Evolutionary conservation across 2,329 filamentous ascomycete genomes (phyloP), one percentile per base, ranked within the genome.

Genomic region (Colletotrichum sojae): DNA sequence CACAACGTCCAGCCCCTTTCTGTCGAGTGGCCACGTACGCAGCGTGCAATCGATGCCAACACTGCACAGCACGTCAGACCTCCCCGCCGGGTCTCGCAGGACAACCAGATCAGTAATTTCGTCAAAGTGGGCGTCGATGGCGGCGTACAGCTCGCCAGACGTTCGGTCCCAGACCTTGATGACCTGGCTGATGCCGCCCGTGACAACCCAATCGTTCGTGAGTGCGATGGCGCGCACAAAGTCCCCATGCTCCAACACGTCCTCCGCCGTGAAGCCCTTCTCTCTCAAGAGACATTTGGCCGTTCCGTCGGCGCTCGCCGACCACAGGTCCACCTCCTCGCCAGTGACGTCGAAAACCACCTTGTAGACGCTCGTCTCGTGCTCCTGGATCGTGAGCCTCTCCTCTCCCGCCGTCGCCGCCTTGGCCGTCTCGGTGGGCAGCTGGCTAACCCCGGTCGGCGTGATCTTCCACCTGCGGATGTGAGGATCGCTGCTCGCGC

Each of bases 21-120:
- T 89, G 57, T 85, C 86, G 60, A 98, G 81, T 13, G 91, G 90
- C 96, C 96, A 99, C 63, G 87, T 89, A 74, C 96, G 89, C 46
- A 98, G 86, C 0, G 96, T 98, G 2, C 91, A 92, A 81, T 99
- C 96, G 73, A 98, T 97, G 72, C 93, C 90, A 63, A 96, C 92
- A 78, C 94, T 98, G 71, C 93, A 89, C 12, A 97, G 83, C 70
- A 84, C 83, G 20, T 82, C 83, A 5, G 76, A 75, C 6, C 69
- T 73, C 4, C 79, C 80, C 20, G 74, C 72, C 0, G 74, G 70
- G 64, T 81, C 81, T 27, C 80, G 78, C 31, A 94, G 78, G 57
- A 97, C 77, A 2, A 92, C 84, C 51, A 98, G 81, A 43, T 91
- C 94, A 1, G 94, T 98, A 15, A 99, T 91, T 79, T 98, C 96